A percentile compares a stretch with the other conserved stretches of the same genome.
Conservation (phyloP, 2,329 filamentous ascomycete species). For the Phyllachora maydis region DNA sequence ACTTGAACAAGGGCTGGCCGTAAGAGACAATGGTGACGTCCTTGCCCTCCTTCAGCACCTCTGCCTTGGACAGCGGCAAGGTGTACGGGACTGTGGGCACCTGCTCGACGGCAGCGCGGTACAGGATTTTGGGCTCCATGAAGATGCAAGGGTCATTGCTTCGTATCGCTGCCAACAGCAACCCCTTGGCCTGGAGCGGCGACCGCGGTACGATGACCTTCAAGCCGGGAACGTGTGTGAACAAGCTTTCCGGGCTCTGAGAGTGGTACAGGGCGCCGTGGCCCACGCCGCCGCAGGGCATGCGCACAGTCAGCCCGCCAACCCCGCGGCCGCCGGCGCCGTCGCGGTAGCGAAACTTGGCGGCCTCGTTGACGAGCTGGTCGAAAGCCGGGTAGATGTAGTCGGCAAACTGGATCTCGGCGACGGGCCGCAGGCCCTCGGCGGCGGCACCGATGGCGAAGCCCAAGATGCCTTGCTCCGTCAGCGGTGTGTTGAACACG, state of each 20-base stretch:
- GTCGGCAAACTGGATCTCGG: conserved; percentile 91
- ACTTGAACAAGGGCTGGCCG: conserved; percentile 75
- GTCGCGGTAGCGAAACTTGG: conserved; percentile 68
- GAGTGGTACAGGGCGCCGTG: conserved; percentile 80
- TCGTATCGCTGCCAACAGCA: conserved; percentile 58
- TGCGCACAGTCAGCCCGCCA: conserved; percentile 68
- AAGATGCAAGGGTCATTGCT: conserved; percentile 78
- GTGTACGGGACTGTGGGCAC: conserved; percentile 65
- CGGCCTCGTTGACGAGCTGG: conserved; percentile 83
- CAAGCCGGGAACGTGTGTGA: conserved; percentile 71
- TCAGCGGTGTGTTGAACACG: conserved; percentile 91
- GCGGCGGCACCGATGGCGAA: conserved; percentile 83
- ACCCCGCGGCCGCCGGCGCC: conserved; percentile 34
- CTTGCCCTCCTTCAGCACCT: conserved; percentile 60
- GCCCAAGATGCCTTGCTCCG: conserved; percentile 84
- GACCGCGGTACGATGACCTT: conserved; percentile 74
- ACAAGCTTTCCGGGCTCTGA: conserved; percentile 74
- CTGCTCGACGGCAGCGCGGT: conserved; percentile 79
- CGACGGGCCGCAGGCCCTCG: conserved; percentile 80
- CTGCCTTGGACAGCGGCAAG: conserved; percentile 71
- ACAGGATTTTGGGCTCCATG: conserved; percentile 86
- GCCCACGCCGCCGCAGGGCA: conserved; percentile 79
- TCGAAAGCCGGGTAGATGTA: conserved; percentile 89
- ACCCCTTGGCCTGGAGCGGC: conserved; percentile 71
- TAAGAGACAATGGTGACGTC: conserved; percentile 77